phyloP scores from a whole-genome alignment of 306 rosid genomes.

The Neltuma alba region DNA sequence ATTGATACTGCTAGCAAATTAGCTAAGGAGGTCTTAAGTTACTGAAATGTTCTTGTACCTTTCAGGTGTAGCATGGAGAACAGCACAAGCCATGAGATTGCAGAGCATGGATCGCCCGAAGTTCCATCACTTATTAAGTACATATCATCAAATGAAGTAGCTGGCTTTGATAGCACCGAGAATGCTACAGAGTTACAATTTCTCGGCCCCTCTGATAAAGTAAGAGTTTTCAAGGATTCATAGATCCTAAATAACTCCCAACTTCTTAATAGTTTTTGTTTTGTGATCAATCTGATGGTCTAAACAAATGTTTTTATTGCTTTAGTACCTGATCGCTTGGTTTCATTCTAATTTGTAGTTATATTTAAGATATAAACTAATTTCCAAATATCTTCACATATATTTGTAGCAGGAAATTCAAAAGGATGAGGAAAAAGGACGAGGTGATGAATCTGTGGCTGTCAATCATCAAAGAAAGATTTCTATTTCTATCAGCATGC shows the following conservation, averaged over 20 bases:
- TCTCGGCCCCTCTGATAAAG: slow-evolving; percentile 40
- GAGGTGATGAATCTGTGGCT: slow-evolving; percentile 33
- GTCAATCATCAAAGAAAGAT: slow-evolving; percentile 53
- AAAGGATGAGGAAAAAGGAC: slow-evolving; percentile 30
- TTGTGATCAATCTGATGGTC: not conserved
- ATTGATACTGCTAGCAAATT: not conserved
- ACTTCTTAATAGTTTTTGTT: not conserved
- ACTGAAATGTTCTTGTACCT: not conserved
- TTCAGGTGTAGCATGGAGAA: slow-evolving; percentile 46
- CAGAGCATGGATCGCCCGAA: slow-evolving; percentile 35
- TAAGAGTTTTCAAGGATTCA: slow-evolving; percentile 39
- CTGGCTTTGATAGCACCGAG: slow-evolving; percentile 43
- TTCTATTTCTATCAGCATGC: slow-evolving; percentile 83
- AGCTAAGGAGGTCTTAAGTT: not conserved
- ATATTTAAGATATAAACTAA: not conserved
- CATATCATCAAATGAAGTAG: slow-evolving; percentile 52
- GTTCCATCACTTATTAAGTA: slow-evolving; percentile 53
- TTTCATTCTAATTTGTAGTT: not conserved
- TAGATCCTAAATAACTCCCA: not conserved
- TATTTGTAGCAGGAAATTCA: slow-evolving; percentile 49
- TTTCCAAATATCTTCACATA: slow-evolving; percentile 2
- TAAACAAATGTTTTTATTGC: not conserved
- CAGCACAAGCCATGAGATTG: slow-evolving; percentile 20
- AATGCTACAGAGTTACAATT: slow-evolving; percentile 35
- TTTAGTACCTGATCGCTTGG: not conserved